Percentiles rank a stretch among this genome's conserved stretches.
phyloP scores from a whole-genome alignment of 176 grass and related monocot genomes.

The Oryza coarctata region DNA sequence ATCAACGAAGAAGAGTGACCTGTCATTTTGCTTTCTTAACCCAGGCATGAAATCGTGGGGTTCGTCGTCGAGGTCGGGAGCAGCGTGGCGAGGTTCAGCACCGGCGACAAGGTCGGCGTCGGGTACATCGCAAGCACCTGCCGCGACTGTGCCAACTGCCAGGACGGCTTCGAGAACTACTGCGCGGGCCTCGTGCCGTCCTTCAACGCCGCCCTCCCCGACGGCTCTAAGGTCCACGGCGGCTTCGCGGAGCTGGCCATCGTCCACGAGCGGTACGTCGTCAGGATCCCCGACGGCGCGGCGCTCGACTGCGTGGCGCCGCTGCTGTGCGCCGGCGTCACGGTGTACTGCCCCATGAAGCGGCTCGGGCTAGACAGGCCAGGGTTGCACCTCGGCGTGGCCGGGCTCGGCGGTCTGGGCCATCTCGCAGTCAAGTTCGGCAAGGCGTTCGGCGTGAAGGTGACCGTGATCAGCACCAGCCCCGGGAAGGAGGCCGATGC shows the following conservation, averaged over 20 bases:
- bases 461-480: slow-evolving; percentile 58
- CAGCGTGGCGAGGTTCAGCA: slow-evolving; percentile 31
- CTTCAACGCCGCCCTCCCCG: slow-evolving; percentile 46
- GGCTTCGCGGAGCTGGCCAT: slow-evolving; percentile 41
- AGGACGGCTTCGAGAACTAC: slow-evolving; percentile 36
- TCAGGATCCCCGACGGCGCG: slow-evolving; percentile 39
- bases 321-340: slow-evolving; percentile 52
- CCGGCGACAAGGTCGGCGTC: slow-evolving; percentile 51
- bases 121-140: slow-evolving; percentile 42
- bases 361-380: slow-evolving; percentile 38
- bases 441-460: slow-evolving; percentile 47
- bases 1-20: background rate
- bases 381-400: slow-evolving; percentile 50
- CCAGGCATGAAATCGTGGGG: slow-evolving; percentile 54
- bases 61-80: slow-evolving; percentile 37
- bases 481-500: slow-evolving; percentile 45
- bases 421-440: slow-evolving; percentile 57
- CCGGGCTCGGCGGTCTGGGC: slow-evolving; percentile 53
- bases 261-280: slow-evolving; percentile 38
- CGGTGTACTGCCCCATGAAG: slow-evolving; percentile 52
- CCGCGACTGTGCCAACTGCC: slow-evolving; percentile 39
- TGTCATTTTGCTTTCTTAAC: background rate
- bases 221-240: slow-evolving; percentile 40
- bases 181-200: slow-evolving; percentile 23
- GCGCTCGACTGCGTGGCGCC: slow-evolving; percentile 36